Conservation (phyloP, 768 basidiomycete species). For the Cystofilobasidium capitatum region DNA sequence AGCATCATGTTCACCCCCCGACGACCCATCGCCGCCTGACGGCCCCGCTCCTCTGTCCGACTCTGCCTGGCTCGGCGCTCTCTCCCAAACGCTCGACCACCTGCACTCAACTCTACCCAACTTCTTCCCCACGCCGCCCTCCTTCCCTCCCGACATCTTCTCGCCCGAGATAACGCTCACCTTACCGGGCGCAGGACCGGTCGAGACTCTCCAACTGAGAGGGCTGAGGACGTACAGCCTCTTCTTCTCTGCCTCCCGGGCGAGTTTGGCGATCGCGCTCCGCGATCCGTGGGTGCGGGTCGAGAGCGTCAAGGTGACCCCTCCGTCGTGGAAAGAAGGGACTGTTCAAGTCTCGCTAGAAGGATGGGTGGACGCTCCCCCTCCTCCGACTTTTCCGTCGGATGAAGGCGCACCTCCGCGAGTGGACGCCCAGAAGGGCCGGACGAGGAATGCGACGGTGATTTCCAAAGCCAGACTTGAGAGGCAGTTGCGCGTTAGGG, state of each 20-base stretch:
- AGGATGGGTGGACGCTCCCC: not conserved
- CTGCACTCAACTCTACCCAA: slow-evolving; percentile 7
- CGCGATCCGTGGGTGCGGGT: slow-evolving; percentile 5
- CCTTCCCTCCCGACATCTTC: slow-evolving; percentile 15
- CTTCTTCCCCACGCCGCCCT: slow-evolving; percentile 9
- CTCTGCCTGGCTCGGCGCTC: slow-evolving; percentile 7
- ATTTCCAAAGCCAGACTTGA: slow-evolving; percentile 8
- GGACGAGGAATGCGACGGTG: not conserved
- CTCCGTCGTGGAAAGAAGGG: not conserved
- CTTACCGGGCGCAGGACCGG: not conserved
- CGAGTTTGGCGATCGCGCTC: not conserved
- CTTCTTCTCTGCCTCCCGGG: not conserved
- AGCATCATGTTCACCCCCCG: not conserved
- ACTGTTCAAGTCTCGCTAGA: not conserved
- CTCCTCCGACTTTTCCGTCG: not conserved
- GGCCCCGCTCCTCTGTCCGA: slow-evolving; percentile 6
- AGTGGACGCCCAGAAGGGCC: not conserved
- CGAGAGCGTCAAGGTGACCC: slow-evolving; percentile 3
- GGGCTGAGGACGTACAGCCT: slow-evolving; percentile 3
- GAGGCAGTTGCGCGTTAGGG: not conserved
- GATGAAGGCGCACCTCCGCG: too few species aligned
- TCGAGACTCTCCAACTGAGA: not conserved
- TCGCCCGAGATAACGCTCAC: not conserved
- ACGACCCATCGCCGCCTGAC: not conserved
- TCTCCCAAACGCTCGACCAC: slow-evolving; percentile 4